Evolutionary conservation across 192 early-diverging fungal species (phyloP), one percentile per base, ranked within the genome.

Genomic region (Chytriomyces sp.): DNA sequence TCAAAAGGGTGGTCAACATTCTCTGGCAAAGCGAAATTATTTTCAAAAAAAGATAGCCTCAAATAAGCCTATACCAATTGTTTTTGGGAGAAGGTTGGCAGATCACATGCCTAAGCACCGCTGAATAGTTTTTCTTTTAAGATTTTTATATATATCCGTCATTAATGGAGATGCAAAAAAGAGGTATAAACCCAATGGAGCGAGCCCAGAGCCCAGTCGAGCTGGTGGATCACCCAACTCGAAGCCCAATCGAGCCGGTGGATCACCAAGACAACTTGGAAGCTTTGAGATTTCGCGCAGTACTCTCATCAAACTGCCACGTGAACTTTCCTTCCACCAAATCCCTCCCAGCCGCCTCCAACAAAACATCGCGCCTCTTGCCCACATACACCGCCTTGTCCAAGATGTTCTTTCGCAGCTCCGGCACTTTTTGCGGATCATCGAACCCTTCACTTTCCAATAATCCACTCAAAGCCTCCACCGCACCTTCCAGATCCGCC

Each of bases 381-480:
- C 82, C 84, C 25, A 98, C 95, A 74, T 98, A 99, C 3, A 91
- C 91, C 40, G 87, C 90, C 86, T 98, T 96, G 80, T 98, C 92
- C 59, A 98, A 83, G 12, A 98, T 92, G 68, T 89, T 80, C 78
- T 93, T 89, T 70, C 90, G 86, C 76, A 96, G 75, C 38, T 92
- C 89, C 84, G 59, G 83, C 76, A 73, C 89, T 82, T 66, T 57
- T 7, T 69, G 30, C 19, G 59, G 33, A 17, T 61, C 59, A 32
- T 33, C 26, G 8, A 32, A 63, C 36, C 95, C 87, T 2, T 89
- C 90, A 67, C 90, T 90, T 83, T 99, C 95, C 33, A 98, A 78
- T 39, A 98, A 77, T 75, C 92, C 94, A 36, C 91, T 92, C 53
- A 99, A 84, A 41, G 90, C 84, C 81, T 99, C 97, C 8, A 94